These are phyloP conservation scores for Colletotrichum chlorophyti DNA, from an alignment of 2,329 filamentous ascomycete species.

Conservation along the genomic window DNA sequence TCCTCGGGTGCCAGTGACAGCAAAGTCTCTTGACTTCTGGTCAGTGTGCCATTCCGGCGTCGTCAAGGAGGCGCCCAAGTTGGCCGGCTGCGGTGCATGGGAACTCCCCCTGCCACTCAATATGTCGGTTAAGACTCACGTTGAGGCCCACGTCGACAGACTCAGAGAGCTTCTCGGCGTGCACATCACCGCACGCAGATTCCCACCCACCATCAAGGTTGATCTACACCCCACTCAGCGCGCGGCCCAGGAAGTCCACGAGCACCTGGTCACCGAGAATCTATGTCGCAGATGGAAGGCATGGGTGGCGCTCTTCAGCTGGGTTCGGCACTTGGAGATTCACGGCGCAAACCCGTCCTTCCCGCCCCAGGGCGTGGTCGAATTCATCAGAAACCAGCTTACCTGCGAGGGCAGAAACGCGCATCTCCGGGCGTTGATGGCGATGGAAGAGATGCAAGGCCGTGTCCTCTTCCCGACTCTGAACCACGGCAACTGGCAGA, in stretches of 20 bases:
- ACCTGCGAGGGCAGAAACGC: too few relatives aligned
- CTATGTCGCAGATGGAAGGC: not conserved
- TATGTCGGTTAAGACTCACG: not conserved
- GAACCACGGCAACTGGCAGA: too few relatives aligned
- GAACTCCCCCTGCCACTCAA: conserved; percentile 3
- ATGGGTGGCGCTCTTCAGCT: not conserved
- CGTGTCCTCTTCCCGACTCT: too few relatives aligned
- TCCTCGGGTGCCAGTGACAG: too few relatives aligned
- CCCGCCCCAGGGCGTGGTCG: too few relatives aligned
- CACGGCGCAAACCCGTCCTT: too few relatives aligned
- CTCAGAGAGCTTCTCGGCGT: not conserved
- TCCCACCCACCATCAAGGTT: not conserved
- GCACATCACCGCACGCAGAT: not conserved
- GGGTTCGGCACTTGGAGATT: conserved; percentile 1
- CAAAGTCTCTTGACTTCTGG: not conserved
- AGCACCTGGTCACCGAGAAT: not conserved
- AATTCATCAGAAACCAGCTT: too few relatives aligned
- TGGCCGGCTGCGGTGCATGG: not conserved
- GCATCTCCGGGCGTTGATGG: too few relatives aligned
- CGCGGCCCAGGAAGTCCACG: not conserved
- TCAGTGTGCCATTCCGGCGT: not conserved
- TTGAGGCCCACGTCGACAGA: not conserved
- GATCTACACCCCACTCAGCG: not conserved
- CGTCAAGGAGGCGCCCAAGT: not conserved
- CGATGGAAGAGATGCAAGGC: too few relatives aligned